phyloP scores from a whole-genome alignment of 371 early-diverging fungal genomes.

The Coemansia sp. region DNA sequence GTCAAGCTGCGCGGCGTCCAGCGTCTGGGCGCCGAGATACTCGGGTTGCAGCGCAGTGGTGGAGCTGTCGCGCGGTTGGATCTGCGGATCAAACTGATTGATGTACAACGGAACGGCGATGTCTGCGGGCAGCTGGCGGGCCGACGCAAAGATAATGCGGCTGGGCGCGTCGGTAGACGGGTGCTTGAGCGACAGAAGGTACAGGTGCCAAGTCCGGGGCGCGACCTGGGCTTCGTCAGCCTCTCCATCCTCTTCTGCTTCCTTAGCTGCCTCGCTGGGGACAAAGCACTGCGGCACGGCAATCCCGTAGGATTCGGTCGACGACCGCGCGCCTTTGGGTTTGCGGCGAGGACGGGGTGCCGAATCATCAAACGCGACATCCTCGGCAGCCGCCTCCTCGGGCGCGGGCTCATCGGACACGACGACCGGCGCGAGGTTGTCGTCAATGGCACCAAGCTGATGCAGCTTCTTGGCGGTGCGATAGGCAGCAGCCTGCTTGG shows the following conservation, averaged over 20 bases:
- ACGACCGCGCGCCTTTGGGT: conserved; percentile 23
- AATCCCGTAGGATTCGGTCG: conserved; percentile 16
- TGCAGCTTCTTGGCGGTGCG: conserved; percentile 69
- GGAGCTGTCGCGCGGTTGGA: conserved; percentile 4
- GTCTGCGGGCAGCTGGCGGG: conserved; percentile 17
- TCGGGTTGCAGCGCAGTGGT: conserved; percentile 6
- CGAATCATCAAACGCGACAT: not conserved
- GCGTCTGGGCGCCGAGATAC: conserved; percentile 24
- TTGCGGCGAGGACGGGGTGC: not conserved
- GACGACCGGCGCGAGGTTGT: conserved; percentile 64
- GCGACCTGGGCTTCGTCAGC: not conserved
- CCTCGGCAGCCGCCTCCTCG: not conserved
- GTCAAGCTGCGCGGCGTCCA: conserved; percentile 50
- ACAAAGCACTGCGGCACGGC: conserved; percentile 12
- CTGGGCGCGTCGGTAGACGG: conserved; percentile 5
- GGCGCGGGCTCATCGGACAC: not conserved
- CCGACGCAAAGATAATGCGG: conserved; percentile 11
- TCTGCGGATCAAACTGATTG: conserved; percentile 15
- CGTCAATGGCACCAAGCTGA: conserved; percentile 65
- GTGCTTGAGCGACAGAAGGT: conserved; percentile 15
- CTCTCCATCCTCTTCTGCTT: not conserved
- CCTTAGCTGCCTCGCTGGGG: not conserved
- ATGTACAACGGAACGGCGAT: conserved; percentile 32
- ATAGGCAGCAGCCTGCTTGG: conserved; percentile 73
- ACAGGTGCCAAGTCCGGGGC: conserved; percentile 22